Base-by-base conservation (phyloP, 78 protist species). In the slime mould (Dictyostelium discoideum) region DNA sequence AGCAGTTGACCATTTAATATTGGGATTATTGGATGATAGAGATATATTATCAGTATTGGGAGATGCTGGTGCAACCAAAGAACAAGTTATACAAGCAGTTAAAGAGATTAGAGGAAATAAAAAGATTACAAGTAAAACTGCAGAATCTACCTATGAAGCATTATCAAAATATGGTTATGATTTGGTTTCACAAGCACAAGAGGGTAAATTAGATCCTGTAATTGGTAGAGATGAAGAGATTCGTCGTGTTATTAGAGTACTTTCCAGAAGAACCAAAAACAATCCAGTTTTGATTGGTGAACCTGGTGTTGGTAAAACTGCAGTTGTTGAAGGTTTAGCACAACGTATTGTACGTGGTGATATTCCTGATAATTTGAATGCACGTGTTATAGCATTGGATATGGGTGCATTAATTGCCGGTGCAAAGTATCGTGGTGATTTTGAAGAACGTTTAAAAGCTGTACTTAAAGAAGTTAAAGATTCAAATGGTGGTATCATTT, bases 301-400 rank as follows among this genome's bases (percentile, higher is more conserved):
- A 79, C 99, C 99, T 0, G 99, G 99, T n/a, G 98, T 96, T 26
- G 98, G 93, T 57, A 85, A 98, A 87, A 98, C 99, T 20, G 99
- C 99, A 18, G 96, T 99, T 2, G 99, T 98, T 6, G 99, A 99
- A 57, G 99, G 99, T 20, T 86, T 99, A 48, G 99, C 99, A 5
- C 99, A 99, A 88, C 92, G 99, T 46, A 99, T 99, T 40, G 98
- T 98, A 3, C 42, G 72, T 40, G 99, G 99, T 54, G 99, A 99
- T 73, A 99, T 99, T 60, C 99, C 99, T 2, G 96, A 97, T 69
- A 39, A 88, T 48, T 84, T 99, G 29, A 94, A 88, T 72, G 76
- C 96, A 86, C 57, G 88, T 46, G 97, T 99, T 79, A 48, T 94
- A 54, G 16, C 99, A 10, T 98, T 99, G 76, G 99, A 99, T 94